Percentiles rank a stretch among this genome's conserved stretches.
Conservation (phyloP, 2,329 filamentous ascomycete genomes). For the Fusarium solani-melongenae region DNA sequence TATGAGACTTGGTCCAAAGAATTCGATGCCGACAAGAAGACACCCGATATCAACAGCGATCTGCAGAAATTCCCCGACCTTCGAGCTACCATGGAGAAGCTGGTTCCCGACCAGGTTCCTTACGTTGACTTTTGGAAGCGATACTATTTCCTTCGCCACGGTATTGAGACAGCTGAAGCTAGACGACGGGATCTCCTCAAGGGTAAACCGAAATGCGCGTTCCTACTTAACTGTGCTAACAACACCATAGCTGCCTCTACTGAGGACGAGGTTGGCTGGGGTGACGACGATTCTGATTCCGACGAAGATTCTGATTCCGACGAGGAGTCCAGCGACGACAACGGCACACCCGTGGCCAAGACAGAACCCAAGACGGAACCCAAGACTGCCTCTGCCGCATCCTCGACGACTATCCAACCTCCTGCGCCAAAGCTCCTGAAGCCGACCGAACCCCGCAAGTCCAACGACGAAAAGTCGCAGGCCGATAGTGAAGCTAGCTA, state of each 20-base stretch:
- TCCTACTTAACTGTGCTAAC: conserved; percentile 18
- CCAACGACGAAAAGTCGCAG: conserved; percentile 89
- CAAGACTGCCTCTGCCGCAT: conserved; percentile 63
- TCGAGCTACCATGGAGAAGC: conserved; percentile 88
- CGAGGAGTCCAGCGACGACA: conserved; percentile 38
- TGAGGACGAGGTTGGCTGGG: conserved; percentile 78
- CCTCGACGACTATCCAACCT: conserved; percentile 71
- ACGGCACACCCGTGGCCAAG: conserved; percentile 13
- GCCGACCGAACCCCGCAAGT: conserved; percentile 73
- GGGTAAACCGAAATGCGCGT: conserved; percentile 65
- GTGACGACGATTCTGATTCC: conserved; percentile 69
- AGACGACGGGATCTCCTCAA: conserved; percentile 90
- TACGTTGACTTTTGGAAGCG: conserved; percentile 92
- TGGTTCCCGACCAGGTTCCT: conserved; percentile 92
- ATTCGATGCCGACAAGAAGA: conserved; percentile 87
- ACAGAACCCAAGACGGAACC: conserved; percentile 21
- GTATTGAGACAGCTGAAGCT: conserved; percentile 92
- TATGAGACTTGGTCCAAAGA: conserved; percentile 78
- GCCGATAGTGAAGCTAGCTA: conserved; percentile 96
- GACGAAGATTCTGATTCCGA: conserved; percentile 16
- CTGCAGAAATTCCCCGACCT: conserved; percentile 89
- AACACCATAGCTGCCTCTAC: conserved; percentile 68
- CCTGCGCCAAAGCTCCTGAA: conserved; percentile 64
- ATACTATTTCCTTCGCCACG: conserved; percentile 94
- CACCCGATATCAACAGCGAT: conserved; percentile 82